phyloP scores from a whole-genome alignment of 1,139 yeast species.

The Geotrichum bryndzae region DNA sequence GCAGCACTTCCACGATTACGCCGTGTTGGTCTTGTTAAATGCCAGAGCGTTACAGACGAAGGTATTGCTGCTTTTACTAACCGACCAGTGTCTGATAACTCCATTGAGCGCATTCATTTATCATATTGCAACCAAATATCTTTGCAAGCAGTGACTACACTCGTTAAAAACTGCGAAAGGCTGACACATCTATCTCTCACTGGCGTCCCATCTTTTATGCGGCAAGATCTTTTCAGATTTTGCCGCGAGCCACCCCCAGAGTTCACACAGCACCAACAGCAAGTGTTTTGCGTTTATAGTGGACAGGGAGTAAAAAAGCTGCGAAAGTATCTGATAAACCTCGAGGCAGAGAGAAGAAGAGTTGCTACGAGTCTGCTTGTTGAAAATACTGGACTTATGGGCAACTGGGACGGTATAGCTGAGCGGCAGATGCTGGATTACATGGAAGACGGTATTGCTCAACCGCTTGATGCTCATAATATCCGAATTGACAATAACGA shows the following conservation, averaged over 20 bases:
- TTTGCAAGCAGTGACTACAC: slow-evolving; percentile 39
- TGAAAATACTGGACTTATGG: not conserved
- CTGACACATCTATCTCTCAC: slow-evolving; percentile 88
- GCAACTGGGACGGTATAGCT: not conserved
- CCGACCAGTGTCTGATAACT: slow-evolving; percentile 60
- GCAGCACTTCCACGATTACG: slow-evolving; percentile 74
- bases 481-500: not conserved
- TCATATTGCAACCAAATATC: slow-evolving; percentile 84
- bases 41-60: slow-evolving; percentile 79
- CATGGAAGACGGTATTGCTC: slow-evolving; percentile 28
- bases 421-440: not conserved
- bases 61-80: slow-evolving; percentile 76
- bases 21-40: slow-evolving; percentile 89
- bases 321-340: slow-evolving; percentile 49
- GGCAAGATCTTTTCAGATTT: slow-evolving; percentile 77
- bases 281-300: slow-evolving; percentile 86
- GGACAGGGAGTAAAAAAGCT: slow-evolving; percentile 80
- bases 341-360: slow-evolving; percentile 32
- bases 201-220: slow-evolving; percentile 81
- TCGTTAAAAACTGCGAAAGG: slow-evolving; percentile 76
- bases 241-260: slow-evolving; percentile 96
- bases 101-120: slow-evolving; percentile 85
- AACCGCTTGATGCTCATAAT: slow-evolving; percentile 28
- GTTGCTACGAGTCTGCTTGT: not conserved
- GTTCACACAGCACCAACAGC: slow-evolving; percentile 79